Base-by-base conservation (phyloP, 805 yeast genomes). In the Schwanniomyces pseudopolymorphus region DNA sequence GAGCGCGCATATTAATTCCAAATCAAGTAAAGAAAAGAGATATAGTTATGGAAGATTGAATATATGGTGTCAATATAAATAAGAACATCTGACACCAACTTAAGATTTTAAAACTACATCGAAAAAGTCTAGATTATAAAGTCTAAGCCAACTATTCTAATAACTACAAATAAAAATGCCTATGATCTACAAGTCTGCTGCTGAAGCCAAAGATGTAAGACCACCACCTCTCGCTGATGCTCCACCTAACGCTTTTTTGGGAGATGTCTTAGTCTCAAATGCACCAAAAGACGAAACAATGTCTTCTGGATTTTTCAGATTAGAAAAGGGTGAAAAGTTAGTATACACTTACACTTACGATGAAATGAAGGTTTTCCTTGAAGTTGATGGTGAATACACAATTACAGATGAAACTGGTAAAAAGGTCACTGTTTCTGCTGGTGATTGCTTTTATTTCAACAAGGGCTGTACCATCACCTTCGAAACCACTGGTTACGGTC, bases 281-380 rank as follows among this genome's bases (percentile, higher is more conserved):
- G 84, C 83, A 45, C 82, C 80, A 55, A 63, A 71, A 42, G 88
- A 79, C 42, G 66, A 82, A 61, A 80, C 80, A 62, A 79, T 84
- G 53, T 66, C 83, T 14, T 74, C 83, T 61, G 90, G 90, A 43
- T 84, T 84, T 71, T 84, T 80, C 77, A 77, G 72, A 58, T 89
- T 84, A 67, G 85, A 81, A 64, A 69, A 71, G 46, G 89, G 89
- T 48, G 83, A 79, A 63, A 79, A 85, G 41, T 75, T 84, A 60
- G 87, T 79, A n/a, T 84, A 84, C 76, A 64, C 70, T 46, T 84
- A 84, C 69, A 70, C 54, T 50, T 63, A 83, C 66, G 87, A 84
- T 59, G 89, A 83, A 69, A 78, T 82, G 80, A 84, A 84, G 69
- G 72, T 84, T 55, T 77, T 82, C 61, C 74, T 84, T 51, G 88